Evolutionary conservation across 179 eudicot species (phyloP).

Genomic region (Dionaea muscipula): DNA sequence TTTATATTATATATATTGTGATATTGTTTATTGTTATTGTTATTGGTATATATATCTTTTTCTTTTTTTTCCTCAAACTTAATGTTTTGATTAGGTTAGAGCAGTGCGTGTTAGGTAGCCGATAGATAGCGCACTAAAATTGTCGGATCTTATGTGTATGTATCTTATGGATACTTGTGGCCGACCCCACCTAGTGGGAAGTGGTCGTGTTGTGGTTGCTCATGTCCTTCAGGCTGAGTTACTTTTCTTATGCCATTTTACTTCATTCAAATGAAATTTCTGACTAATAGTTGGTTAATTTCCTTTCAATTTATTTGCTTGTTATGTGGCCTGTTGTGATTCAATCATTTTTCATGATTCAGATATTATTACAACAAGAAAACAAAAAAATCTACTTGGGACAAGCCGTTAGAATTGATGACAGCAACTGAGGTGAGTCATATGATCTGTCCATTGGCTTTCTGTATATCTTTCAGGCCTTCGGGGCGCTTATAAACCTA

Average conservation of each 20-base stretch:
- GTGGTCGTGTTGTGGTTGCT: too few relatives aligned
- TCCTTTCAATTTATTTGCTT: not conserved
- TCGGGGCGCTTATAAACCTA: constrained; percentile 3
- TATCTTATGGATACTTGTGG: too few relatives aligned
- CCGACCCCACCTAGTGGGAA: too few relatives aligned
- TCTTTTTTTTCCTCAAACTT: not conserved
- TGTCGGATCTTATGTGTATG: too few relatives aligned
- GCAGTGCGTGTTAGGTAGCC: too few relatives aligned
- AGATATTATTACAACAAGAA: constrained; percentile 76
- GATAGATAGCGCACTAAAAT: too few relatives aligned
- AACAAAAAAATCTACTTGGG: constrained; percentile 67
- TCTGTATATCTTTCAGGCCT: not conserved
- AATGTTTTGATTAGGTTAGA: too few relatives aligned
- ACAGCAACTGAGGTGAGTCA: constrained; percentile 54
- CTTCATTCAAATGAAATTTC: not conserved
- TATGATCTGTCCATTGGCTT: not conserved
- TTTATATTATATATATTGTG: not conserved
- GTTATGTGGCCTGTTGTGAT: not conserved
- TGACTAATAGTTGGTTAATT: not conserved
- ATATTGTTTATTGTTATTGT: too few relatives aligned
- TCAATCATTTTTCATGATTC: constrained; percentile 7
- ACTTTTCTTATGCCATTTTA: not conserved
- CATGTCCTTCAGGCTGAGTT: too few relatives aligned
- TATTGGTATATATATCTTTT: not conserved
- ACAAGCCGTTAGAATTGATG: constrained; percentile 82